phyloP scores from a whole-genome alignment of 352 stramenopile genomes.

The Phytophthora ohioensis region DNA sequence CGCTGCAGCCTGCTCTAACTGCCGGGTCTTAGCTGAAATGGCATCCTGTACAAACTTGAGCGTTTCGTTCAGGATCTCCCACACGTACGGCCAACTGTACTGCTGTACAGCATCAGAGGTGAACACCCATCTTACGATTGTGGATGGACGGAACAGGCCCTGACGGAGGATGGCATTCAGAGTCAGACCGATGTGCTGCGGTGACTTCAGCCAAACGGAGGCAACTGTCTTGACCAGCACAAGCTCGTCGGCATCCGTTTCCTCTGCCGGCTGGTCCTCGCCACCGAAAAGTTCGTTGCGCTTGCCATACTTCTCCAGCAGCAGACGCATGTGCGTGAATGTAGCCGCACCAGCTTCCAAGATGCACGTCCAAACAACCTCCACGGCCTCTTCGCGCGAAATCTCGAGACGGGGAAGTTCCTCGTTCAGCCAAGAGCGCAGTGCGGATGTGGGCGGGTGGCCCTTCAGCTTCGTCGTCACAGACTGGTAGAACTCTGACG shows the following conservation, averaged over 20 bases:
- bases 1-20: conserved; percentile 40
- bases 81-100: conserved; percentile 91
- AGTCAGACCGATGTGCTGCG: conserved; percentile 85
- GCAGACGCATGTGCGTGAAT: conserved; percentile 84
- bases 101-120: conserved; percentile 84
- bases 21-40: conserved; percentile 46
- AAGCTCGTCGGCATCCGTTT: conserved; percentile 52
- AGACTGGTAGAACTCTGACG: conserved; percentile 64
- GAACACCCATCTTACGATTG: conserved; percentile 85
- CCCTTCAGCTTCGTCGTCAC: conserved; percentile 76
- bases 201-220: conserved; percentile 84
- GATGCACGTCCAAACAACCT: conserved; percentile 82
- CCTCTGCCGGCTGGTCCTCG: conserved; percentile 39
- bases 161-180: conserved; percentile 85
- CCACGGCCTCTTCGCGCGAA: conserved; percentile 56
- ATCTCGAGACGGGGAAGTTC: conserved; percentile 55
- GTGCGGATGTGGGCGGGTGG: conserved; percentile 57
- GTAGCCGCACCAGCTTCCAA: conserved; percentile 80
- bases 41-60: conserved; percentile 61
- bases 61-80: conserved; percentile 82
- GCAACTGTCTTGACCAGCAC: conserved; percentile 74
- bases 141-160: conserved; percentile 67
- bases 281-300: conserved; percentile 56
- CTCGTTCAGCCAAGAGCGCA: conserved; percentile 73
- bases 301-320: conserved; percentile 83